Conservation (phyloP, 176 grass and related monocot genomes). For the Guadua angustifolia region DNA sequence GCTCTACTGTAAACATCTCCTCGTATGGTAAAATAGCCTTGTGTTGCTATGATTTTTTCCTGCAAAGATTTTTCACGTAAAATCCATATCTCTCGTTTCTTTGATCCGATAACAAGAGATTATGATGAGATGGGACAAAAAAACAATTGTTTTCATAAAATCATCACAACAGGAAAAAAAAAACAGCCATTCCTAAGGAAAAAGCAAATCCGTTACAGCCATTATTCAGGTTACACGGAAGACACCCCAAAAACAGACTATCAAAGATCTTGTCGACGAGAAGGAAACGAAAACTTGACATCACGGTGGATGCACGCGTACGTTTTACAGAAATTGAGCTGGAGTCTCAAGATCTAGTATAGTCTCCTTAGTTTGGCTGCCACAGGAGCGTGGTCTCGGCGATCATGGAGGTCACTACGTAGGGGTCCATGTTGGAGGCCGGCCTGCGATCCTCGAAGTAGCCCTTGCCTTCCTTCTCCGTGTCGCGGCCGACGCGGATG, state of each 20-base stretch:
- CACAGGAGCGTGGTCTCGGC: conserved; percentile 58
- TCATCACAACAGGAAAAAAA: conserved; percentile 10
- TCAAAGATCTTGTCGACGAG: background rate
- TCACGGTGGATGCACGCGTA: background rate
- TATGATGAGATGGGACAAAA: background rate
- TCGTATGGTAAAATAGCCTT: too few species aligned
- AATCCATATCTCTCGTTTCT: too few species aligned
- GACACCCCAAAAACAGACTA: background rate
- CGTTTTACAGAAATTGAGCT: background rate
- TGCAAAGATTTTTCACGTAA: too few species aligned
- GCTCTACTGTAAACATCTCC: too few species aligned
- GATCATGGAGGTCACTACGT: conserved; percentile 69
- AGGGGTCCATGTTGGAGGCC: conserved; percentile 69
- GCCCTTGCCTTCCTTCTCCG: conserved; percentile 78
- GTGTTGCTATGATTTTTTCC: too few species aligned
- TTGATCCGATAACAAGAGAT: too few species aligned
- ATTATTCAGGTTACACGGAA: conserved; percentile 31
- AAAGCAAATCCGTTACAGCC: background rate
- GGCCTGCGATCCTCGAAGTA: conserved; percentile 75
- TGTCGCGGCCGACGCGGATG: conserved; percentile 78
- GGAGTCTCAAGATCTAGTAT: background rate
- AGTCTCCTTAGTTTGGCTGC: conserved; percentile 26
- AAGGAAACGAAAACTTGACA: conserved; percentile 9
- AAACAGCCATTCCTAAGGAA: background rate
- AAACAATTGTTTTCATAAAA: conserved; percentile 6